Percentiles rank a stretch among this genome's conserved stretches.
Conservation (phyloP, 768 basidiomycete species). For the Porphyrellus cyaneotinctus region DNA sequence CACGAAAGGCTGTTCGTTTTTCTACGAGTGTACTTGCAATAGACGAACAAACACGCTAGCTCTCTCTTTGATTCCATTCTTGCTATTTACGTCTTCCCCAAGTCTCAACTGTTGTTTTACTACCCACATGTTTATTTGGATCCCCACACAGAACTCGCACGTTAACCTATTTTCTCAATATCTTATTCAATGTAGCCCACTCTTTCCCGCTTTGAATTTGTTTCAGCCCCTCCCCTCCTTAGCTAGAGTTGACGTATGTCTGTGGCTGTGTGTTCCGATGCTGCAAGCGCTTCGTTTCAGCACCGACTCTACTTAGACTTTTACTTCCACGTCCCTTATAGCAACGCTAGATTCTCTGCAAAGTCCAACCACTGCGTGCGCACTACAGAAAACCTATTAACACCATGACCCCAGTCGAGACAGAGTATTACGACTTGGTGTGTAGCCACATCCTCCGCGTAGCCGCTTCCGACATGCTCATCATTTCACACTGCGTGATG, state of each 20-base stretch:
- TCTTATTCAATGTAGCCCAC: slow-evolving; percentile 33
- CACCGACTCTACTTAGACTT: background rate
- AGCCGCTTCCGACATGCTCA: background rate
- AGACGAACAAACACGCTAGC: slow-evolving; percentile 19
- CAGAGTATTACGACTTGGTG: slow-evolving; percentile 85
- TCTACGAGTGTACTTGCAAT: slow-evolving; percentile 40
- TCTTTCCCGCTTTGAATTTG: slow-evolving; percentile 5
- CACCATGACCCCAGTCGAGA: slow-evolving; percentile 82
- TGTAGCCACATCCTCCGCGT: slow-evolving; percentile 22
- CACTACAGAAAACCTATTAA: background rate
- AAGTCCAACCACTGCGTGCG: background rate
- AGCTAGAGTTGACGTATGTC: slow-evolving; percentile 16
- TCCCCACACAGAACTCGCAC: slow-evolving; percentile 19
- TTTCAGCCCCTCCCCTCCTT: background rate
- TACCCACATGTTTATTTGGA: slow-evolving; percentile 22
- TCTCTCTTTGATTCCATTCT: background rate
- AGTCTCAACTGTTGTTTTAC: slow-evolving; percentile 12
- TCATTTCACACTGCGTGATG: background rate
- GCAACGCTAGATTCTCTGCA: slow-evolving; percentile 5
- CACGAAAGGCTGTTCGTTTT: slow-evolving; percentile 61
- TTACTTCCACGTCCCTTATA: background rate
- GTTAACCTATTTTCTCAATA: slow-evolving; percentile 23
- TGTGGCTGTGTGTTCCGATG: slow-evolving; percentile 28
- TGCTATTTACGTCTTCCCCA: slow-evolving; percentile 1
- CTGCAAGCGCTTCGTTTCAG: slow-evolving; percentile 7